Conservation (phyloP, 352 stramenopile genomes). For the Phytophthora cactorum region DNA sequence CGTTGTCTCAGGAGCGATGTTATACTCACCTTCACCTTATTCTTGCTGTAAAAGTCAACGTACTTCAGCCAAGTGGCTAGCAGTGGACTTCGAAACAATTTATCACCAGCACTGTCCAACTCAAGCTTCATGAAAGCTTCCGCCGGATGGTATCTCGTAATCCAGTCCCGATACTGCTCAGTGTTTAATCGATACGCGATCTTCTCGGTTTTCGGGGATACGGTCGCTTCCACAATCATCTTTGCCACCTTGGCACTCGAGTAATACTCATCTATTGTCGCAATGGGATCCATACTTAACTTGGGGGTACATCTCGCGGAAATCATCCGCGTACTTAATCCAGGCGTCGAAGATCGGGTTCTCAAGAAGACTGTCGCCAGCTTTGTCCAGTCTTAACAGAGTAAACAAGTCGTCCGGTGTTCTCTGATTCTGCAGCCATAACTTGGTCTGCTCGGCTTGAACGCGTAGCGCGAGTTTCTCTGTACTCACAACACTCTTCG, state of each 20-base stretch:
- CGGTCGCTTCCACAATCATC: slow-evolving; percentile 14
- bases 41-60: neutral
- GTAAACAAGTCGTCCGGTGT: neutral
- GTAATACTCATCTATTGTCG: slow-evolving; percentile 3
- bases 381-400: slow-evolving; percentile 3
- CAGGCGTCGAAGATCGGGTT: slow-evolving; percentile 12
- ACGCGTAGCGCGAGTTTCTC: slow-evolving; percentile 9
- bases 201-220: neutral
- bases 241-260: neutral
- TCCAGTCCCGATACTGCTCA: slow-evolving; percentile 2
- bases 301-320: slow-evolving; percentile 13
- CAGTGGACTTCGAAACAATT: neutral
- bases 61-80: slow-evolving; percentile 3
- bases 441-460: slow-evolving; percentile 12
- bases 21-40: neutral
- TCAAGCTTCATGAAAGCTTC: neutral
- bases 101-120: neutral
- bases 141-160: neutral
- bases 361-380: neutral
- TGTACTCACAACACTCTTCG: slow-evolving; percentile 8
- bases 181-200: slow-evolving; percentile 4
- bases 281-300: neutral
- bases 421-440: neutral
- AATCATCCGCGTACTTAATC: slow-evolving; percentile 15
- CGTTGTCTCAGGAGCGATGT: neutral